These are phyloP conservation scores for Trypethelium eluteriae DNA, from an alignment of 495 filamentous ascomycete genomes.

Conservation along the genomic window DNA sequence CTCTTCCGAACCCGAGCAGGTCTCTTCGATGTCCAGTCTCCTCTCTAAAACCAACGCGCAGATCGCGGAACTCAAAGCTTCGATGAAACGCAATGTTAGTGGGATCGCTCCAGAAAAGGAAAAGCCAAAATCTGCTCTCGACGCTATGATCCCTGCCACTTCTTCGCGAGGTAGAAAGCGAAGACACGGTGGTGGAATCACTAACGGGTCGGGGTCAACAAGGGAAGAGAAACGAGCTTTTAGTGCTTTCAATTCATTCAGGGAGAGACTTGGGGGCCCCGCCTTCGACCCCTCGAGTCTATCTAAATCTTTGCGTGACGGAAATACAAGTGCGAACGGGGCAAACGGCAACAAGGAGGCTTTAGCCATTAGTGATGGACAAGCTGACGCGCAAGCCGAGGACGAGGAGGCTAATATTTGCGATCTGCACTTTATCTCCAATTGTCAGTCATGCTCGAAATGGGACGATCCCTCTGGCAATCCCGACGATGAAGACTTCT, in stretches of 20 bases:
- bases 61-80: conserved; percentile 82
- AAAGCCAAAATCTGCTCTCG: conserved; percentile 60
- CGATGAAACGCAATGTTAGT: conserved; percentile 74
- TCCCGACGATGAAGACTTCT: conserved; percentile 40
- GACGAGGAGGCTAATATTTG: conserved; percentile 54
- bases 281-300: conserved; percentile 19
- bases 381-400: neutral
- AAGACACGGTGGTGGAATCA: conserved; percentile 46
- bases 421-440: conserved; percentile 85
- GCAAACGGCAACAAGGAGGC: conserved; percentile 31
- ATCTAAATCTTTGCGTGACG: neutral
- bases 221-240: conserved; percentile 55
- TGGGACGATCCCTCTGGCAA: conserved; percentile 53
- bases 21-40: conserved; percentile 50
- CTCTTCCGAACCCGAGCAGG: conserved; percentile 32
- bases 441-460: conserved; percentile 79
- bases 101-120: conserved; percentile 47
- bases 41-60: conserved; percentile 81
- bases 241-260: conserved; percentile 66
- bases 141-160: conserved; percentile 75
- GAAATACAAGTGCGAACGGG: neutral
- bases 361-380: too few species aligned
- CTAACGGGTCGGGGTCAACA: conserved; percentile 16
- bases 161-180: conserved; percentile 75
- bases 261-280: conserved; percentile 64